These are phyloP conservation scores for Rhodotorula babjevae DNA, from an alignment of 768 basidiomycete genomes.

Conservation along the genomic window DNA sequence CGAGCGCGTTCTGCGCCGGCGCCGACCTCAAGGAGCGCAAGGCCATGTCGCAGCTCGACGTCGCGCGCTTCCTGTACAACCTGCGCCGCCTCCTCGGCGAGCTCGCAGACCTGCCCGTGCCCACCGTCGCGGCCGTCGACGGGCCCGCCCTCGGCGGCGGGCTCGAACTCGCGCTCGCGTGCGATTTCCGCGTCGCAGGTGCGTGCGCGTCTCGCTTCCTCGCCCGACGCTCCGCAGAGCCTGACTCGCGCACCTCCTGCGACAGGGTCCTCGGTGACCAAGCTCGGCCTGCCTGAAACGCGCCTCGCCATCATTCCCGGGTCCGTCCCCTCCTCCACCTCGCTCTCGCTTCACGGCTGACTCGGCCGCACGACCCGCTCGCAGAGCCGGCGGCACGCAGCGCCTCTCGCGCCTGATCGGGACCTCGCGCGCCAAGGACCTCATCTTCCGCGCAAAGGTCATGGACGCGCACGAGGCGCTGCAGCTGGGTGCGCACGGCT, in stretches of 20 bases:
- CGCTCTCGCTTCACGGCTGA: no score
- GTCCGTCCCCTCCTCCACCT: not conserved
- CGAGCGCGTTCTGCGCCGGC: slow-evolving; percentile 81
- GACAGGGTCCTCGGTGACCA: slow-evolving; percentile 55
- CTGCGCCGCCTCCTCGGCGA: slow-evolving; percentile 65
- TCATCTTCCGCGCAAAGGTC: slow-evolving; percentile 75
- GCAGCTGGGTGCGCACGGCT: slow-evolving; percentile 58
- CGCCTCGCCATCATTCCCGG: slow-evolving; percentile 78
- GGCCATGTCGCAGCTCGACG: slow-evolving; percentile 70
- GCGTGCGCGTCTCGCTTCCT: slow-evolving; percentile 20
- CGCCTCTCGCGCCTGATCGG: slow-evolving; percentile 72
- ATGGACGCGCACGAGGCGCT: slow-evolving; percentile 65
- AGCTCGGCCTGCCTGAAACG: slow-evolving; percentile 82
- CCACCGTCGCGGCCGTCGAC: slow-evolving; percentile 81
- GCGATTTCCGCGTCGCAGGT: slow-evolving; percentile 88
- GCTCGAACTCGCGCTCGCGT: slow-evolving; percentile 77
- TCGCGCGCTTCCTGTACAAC: slow-evolving; percentile 70
- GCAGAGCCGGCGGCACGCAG: slow-evolving; percentile 74
- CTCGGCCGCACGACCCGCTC: not conserved
- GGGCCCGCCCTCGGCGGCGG: slow-evolving; percentile 93
- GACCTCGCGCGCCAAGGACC: slow-evolving; percentile 71
- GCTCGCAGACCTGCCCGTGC: slow-evolving; percentile 77
- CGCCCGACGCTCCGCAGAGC: no score
- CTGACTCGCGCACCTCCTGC: no score
- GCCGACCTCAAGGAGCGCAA: slow-evolving; percentile 81